Evolutionary conservation across 163 green algal genomes (phyloP).

Genomic region (Chloromonas sp.): DNA sequence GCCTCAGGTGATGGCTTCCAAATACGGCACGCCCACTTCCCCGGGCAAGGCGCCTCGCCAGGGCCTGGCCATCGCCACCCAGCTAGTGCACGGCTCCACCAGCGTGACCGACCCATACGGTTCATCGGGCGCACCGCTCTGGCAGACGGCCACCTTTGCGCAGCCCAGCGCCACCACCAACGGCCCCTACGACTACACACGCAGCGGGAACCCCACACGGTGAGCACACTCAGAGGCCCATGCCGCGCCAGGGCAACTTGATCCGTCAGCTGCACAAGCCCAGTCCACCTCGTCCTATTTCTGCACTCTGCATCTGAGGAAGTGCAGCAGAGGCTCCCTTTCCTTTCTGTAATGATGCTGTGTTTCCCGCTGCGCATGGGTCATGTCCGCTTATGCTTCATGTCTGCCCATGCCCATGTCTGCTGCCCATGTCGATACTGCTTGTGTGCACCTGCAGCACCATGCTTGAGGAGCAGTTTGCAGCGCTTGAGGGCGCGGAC

Average conservation of each 20-base stretch:
- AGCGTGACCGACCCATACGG: constrained; percentile 65
- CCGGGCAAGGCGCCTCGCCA: neutral
- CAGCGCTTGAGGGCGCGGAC: constrained; percentile 81
- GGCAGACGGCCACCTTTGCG: constrained; percentile 94
- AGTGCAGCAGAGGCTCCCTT: too few relatives aligned
- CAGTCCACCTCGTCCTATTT: neutral
- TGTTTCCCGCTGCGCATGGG: too few relatives aligned
- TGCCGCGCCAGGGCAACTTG: neutral
- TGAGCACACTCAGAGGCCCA: neutral
- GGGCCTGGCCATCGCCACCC: constrained; percentile 12
- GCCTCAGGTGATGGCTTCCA: neutral
- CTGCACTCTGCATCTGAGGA: neutral
- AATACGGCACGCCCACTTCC: neutral
- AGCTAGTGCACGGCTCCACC: constrained; percentile 16
- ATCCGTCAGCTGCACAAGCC: neutral
- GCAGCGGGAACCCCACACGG: constrained; percentile 93
- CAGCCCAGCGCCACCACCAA: constrained; percentile 77
- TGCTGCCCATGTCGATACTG: too few relatives aligned
- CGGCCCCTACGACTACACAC: constrained; percentile 94
- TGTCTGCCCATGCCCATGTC: too few relatives aligned
- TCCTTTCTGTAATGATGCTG: too few relatives aligned
- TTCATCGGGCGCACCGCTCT: constrained; percentile 69
- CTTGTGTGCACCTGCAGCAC: constrained; percentile 7
- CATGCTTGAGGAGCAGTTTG: constrained; percentile 60
- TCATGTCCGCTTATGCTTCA: too few relatives aligned